Evolutionary conservation across 345 rosid genomes (phyloP).

Genomic region (Moricandia arvensis): DNA sequence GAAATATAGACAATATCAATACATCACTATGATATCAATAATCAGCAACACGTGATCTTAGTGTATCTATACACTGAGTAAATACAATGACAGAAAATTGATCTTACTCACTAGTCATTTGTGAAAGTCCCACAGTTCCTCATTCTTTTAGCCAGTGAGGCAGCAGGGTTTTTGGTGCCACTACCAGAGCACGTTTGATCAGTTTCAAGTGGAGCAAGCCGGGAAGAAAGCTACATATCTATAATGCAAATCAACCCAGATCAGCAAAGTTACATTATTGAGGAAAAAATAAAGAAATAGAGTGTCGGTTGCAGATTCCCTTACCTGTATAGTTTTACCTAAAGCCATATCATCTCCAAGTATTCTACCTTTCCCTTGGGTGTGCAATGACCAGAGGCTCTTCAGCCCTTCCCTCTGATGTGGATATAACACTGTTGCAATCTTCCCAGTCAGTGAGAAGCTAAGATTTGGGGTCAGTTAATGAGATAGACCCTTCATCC

Average conservation of each 20-base stretch:
- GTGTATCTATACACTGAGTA: not conserved
- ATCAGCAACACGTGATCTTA: not conserved
- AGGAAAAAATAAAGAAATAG: not conserved
- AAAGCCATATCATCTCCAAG: constrained; percentile 98
- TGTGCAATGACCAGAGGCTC: constrained; percentile 96
- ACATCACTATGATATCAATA: not conserved
- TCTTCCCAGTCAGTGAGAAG: constrained; percentile 53
- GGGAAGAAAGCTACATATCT: constrained; percentile 92
- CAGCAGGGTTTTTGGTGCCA: constrained; percentile 92
- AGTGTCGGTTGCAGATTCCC: not conserved
- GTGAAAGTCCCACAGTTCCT: constrained; percentile 78
- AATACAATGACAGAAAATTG: constrained; percentile 4
- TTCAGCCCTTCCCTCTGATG: constrained; percentile 89
- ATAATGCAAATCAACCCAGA: constrained; percentile 29
- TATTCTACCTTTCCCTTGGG: constrained; percentile 89
- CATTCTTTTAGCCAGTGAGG: constrained; percentile 97
- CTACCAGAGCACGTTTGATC: constrained; percentile 80
- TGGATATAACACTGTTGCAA: constrained; percentile 68
- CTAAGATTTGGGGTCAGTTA: constrained; percentile 49
- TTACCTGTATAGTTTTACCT: constrained; percentile 99
- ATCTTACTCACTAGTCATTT: constrained; percentile 79
- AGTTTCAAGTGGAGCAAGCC: constrained; percentile 75
- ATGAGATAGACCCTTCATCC: constrained; percentile 51
- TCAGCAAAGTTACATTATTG: not conserved
- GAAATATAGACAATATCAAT: constrained; percentile 9